These are phyloP conservation scores for Gynochthodes officinalis DNA, from an alignment of 257 asterid species.

Conservation along the genomic window DNA sequence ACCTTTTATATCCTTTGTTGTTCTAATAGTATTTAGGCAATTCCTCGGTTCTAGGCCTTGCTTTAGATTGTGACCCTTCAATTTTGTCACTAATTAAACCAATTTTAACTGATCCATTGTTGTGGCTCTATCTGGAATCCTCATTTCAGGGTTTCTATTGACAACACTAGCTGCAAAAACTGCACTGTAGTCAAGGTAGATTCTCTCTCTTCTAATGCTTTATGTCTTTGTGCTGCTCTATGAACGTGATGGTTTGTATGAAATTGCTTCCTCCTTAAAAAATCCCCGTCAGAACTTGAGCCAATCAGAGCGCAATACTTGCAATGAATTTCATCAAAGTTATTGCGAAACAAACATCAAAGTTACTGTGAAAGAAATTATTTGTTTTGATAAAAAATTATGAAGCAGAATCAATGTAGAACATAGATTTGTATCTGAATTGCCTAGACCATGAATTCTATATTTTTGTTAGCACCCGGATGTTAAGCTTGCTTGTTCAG, in stretches of 20 bases:
- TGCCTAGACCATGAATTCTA: neutral
- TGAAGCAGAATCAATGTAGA: neutral
- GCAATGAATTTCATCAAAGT: neutral
- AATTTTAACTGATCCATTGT: too few relatives aligned
- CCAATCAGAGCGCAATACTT: neutral
- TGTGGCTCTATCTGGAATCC: constrained; percentile 21
- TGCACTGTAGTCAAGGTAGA: constrained; percentile 91
- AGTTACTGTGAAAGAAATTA: neutral
- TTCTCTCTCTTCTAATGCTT: constrained; percentile 10
- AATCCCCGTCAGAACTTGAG: neutral
- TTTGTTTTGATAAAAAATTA: neutral
- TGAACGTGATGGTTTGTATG: neutral
- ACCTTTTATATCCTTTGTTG: neutral
- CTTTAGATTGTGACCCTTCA: neutral
- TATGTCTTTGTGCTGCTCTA: constrained; percentile 8
- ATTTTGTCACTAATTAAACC: too few relatives aligned
- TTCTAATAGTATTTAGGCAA: neutral
- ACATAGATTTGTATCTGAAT: neutral
- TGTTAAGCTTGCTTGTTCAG: neutral
- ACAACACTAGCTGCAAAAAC: constrained; percentile 77
- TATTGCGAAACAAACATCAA: too few relatives aligned
- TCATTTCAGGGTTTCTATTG: constrained; percentile 82
- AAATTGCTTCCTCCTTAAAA: neutral
- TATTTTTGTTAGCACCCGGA: neutral
- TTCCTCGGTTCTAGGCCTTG: neutral